A percentile compares a stretch with the other conserved stretches of the same genome.
Evolutionary conservation across 257 asterid genomes (phyloP).

Genomic region (Solanum rostratum): DNA sequence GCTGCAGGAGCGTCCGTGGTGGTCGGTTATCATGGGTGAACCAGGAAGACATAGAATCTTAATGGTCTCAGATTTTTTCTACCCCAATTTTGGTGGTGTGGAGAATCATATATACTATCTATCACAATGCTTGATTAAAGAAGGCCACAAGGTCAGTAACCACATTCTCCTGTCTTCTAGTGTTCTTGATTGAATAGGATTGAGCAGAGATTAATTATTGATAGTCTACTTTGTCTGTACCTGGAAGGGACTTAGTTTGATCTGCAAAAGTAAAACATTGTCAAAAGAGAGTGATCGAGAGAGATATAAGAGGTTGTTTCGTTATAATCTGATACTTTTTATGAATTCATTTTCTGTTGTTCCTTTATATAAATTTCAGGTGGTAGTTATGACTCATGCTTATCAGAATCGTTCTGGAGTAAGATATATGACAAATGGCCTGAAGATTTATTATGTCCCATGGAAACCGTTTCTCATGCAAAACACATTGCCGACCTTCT

Average conservation of each 20-base stretch:
- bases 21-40: conserved; percentile 25
- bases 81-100: conserved; percentile 94
- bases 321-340: not conserved
- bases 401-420: conserved; percentile 83
- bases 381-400: conserved; percentile 92
- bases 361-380: conserved; percentile 31
- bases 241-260: not conserved
- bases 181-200: not conserved
- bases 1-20: not conserved
- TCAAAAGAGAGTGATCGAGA: not conserved
- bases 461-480: conserved; percentile 93
- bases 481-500: conserved; percentile 83
- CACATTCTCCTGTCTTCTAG: not conserved
- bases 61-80: conserved; percentile 91
- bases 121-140: conserved; percentile 81
- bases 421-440: conserved; percentile 85
- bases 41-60: conserved; percentile 49
- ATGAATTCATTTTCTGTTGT: not conserved
- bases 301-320: not conserved
- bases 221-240: not conserved
- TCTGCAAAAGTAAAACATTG: not conserved
- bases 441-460: conserved; percentile 88
- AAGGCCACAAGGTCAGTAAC: conserved; percentile 70
- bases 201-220: not conserved
- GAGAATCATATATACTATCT: conserved; percentile 90